These are phyloP conservation scores for Solanum pennellii DNA, from an alignment of 257 asterid species.

Conservation along the genomic window DNA sequence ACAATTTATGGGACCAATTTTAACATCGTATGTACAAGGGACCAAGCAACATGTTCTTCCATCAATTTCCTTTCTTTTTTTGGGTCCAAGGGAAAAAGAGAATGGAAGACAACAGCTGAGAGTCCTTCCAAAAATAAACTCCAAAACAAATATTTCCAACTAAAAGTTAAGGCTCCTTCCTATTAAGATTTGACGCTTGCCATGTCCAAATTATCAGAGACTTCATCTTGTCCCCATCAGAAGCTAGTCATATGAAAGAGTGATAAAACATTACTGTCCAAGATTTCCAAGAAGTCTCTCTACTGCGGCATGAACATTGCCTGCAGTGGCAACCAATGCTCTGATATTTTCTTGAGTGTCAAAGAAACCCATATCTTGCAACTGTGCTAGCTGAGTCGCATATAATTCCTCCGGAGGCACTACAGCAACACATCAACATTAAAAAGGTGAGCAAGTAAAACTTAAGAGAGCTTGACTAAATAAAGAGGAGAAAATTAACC, in stretches of 20 bases:
- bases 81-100: slow-evolving; percentile 1
- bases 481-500: slow-evolving; percentile 6
- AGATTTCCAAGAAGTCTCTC: slow-evolving; percentile 34
- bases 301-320: slow-evolving; percentile 48
- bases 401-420: slow-evolving; percentile 40
- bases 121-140: slow-evolving; percentile 4
- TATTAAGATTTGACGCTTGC: slow-evolving; percentile 3
- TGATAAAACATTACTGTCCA: slow-evolving; percentile 12
- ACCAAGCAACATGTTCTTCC: neutral
- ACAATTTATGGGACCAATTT: neutral
- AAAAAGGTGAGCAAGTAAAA: neutral
- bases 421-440: neutral
- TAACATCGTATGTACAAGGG: slow-evolving; percentile 20
- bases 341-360: slow-evolving; percentile 39
- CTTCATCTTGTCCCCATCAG: slow-evolving; percentile 1
- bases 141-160: slow-evolving; percentile 7
- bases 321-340: slow-evolving; percentile 36
- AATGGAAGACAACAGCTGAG: neutral
- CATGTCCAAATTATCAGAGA: neutral
- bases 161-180: neutral
- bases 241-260: slow-evolving; percentile 1
- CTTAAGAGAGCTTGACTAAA: neutral
- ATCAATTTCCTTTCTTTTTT: neutral
- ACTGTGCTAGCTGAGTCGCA: slow-evolving; percentile 33
- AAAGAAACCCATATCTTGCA: slow-evolving; percentile 45